Evolutionary conservation across 495 filamentous ascomycete species (phyloP), one percentile per base, ranked within the genome.

Genomic region (Hypoxylon perforatum): DNA sequence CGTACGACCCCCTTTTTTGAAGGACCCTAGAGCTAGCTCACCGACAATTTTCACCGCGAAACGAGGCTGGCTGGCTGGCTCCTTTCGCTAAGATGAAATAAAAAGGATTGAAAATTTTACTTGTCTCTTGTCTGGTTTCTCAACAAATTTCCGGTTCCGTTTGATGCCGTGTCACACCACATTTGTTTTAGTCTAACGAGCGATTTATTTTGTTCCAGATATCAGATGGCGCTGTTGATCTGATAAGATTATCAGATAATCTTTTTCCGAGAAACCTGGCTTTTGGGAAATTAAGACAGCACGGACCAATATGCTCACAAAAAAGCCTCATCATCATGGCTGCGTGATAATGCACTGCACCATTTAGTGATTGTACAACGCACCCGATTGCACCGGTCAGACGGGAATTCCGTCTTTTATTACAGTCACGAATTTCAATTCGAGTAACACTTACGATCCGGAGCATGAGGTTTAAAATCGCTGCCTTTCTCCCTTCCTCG

Each of bases 171-270:
- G 38, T 69, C 55, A 69, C 61, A 56, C 66, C 66, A 69, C 60
- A 61, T 61, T 56, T 60, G 35, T 36, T 36, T 50, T 23, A 45
- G 49, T 30, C 55, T 60, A 36, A 63, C 60, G 60, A 51, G 55
- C 35, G 18, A 63, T 60, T 63, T 55, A 18, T 25, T 60, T 44
- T 17, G 33, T 30, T 35, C 54, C 41, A 38, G 41, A 41, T 30
- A 17, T 42, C 39, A 41, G 17, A 38, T 45, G 22, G 11, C n/a
- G 23, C 4, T 10, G 22, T 68, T 41, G 65, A 69, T 69, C 65
- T 69, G 59, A 69, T 69, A 63, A 69, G 65, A 69, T 69, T 61
- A 17, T 46, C 44, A 46, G 36, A 14, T n/a, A n/a, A n/a, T n/a
- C n/a, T n/a, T 28, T 28, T 28, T 15, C n/a, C 39, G 39, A 42